phyloP scores from a whole-genome alignment of 2,329 filamentous ascomycete genomes.

The Trichoderma citrinoviride region DNA sequence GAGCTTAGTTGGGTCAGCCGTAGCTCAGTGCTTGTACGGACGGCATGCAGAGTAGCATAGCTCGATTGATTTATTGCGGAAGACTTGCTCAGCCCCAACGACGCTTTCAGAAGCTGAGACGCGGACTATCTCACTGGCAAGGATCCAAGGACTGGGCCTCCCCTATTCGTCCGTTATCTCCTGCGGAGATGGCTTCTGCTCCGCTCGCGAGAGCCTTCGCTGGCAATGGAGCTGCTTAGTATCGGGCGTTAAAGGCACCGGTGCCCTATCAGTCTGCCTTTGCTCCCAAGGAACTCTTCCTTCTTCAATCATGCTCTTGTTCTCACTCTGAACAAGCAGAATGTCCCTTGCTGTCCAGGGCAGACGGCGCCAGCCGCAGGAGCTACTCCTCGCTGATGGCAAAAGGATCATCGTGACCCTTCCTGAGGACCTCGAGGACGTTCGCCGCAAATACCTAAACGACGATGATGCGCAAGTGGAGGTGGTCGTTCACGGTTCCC shows the following conservation, averaged over 20 bases:
- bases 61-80: not conserved
- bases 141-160: not conserved
- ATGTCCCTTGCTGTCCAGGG: constrained; percentile 28
- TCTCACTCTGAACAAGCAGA: not conserved
- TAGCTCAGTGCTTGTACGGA: not conserved
- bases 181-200: not conserved
- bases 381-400: constrained; percentile 56
- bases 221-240: not conserved
- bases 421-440: constrained; percentile 52
- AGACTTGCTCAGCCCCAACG: not conserved
- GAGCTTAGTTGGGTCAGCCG: not conserved
- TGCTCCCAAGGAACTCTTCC: not conserved
- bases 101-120: not conserved
- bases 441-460: constrained; percentile 45
- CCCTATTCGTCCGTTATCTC: not conserved
- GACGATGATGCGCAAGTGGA: constrained; percentile 45
- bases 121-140: not conserved
- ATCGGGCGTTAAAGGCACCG: not conserved
- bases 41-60: no score
- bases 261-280: not conserved
- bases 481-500: constrained; percentile 56
- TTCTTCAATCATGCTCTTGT: not conserved
- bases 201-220: not conserved
- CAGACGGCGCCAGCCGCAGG: constrained; percentile 43
- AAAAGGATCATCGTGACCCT: constrained; percentile 55